Evolutionary conservation across 129 eudicot species (phyloP).

Genomic region (Flaveria bidentis): DNA sequence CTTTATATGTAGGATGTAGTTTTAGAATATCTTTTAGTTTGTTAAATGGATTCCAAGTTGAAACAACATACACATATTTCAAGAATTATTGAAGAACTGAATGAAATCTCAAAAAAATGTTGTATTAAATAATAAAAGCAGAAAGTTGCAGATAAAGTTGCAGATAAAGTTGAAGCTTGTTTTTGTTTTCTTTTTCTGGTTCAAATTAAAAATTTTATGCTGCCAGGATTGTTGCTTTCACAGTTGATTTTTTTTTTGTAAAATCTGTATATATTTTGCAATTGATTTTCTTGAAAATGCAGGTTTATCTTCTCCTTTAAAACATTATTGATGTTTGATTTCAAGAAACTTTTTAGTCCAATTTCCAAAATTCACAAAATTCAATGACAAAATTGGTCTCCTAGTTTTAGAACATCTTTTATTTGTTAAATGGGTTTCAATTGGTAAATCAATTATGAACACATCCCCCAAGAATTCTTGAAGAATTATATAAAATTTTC

Average conservation of each 20-base stretch:
- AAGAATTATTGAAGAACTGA: neutral
- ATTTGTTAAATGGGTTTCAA: constrained; percentile 10
- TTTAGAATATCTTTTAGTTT: neutral
- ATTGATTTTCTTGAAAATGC: constrained; percentile 21
- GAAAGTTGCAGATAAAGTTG: constrained; percentile 1
- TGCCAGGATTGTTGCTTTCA: neutral
- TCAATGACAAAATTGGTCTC: constrained; percentile 21
- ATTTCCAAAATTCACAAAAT: constrained; percentile 22
- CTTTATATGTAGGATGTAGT: neutral
- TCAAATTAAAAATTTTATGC: neutral
- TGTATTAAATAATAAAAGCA: neutral
- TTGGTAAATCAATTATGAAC: constrained; percentile 12
- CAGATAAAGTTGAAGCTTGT: neutral
- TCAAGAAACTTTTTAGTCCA: constrained; percentile 18
- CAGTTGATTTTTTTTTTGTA: neutral
- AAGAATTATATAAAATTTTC: neutral
- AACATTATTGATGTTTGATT: constrained; percentile 18
- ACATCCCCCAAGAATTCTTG: neutral
- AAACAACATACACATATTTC: constrained; percentile 6
- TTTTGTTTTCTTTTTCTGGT: neutral
- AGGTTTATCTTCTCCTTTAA: constrained; percentile 33
- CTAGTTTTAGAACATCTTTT: constrained; percentile 6
- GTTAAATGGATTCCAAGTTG: constrained; percentile 6
- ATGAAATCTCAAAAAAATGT: neutral
- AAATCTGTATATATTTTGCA: constrained; percentile 5